Evolutionary conservation across 2,329 filamentous ascomycete species (phyloP), one percentile per base, ranked within the genome.

Genomic region (Mollisiaceae sp.): DNA sequence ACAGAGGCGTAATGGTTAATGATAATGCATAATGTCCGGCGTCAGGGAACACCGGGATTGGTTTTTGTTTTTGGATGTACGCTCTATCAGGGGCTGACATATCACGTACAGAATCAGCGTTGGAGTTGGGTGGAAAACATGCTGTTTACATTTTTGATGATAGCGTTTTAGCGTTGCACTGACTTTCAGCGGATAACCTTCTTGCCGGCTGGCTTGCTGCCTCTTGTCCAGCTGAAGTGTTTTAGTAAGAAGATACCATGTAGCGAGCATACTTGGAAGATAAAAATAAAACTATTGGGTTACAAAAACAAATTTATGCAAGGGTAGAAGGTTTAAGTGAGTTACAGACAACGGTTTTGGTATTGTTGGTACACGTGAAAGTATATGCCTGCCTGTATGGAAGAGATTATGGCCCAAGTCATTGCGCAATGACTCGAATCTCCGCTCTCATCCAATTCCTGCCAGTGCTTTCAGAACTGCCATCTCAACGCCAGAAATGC

Each of bases 161-260:
- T 67, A 69, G 65, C 67, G 67, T 67, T 67, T 32, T 69, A 67
- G 69, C 69, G 65, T 62, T 60, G 57, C 38, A 18, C 55, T 45
- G n/a, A 32, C 58, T 56, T 63, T 39, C 12, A 20, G 18, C 35
- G 18, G 20, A 32, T 32, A 6, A 32, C 27, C 6, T 32, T 32
- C 27, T 43, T 43, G 41, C 15, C n/a, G 15, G 41, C 11, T 32
- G 41, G 12, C 41, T 43, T 15, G 39, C 52, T 24, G 39, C 24
- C 32, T n/a, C 15, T 60, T 27, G 6, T 27, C 15, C 27, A 52
- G 8, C 45, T 24, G 50, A 12, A 54, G 27, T 54, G 50, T 54
- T 54, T 54, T 54, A 54, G 50, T 54, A 54, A 22, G 15, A 43
- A 5, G 63, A 68, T 68, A 68, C 63, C 63, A 65, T 60, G 65